Conservation (phyloP, 306 rosid species). For the Gillenia trifoliata region DNA sequence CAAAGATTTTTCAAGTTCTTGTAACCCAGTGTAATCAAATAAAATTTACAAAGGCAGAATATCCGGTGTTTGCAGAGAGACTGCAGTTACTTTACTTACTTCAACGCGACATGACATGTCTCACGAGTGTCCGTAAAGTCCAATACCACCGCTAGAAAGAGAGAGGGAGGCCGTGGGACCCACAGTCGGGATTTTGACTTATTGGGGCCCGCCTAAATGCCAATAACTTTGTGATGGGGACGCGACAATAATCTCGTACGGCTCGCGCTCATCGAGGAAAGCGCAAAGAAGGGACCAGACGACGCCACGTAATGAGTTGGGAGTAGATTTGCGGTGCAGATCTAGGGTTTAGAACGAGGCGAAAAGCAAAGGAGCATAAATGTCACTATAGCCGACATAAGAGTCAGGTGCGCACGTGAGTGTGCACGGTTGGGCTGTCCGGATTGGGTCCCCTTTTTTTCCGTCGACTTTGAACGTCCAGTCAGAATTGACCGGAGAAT, state of each 20-base stretch:
- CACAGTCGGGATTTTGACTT: background rate
- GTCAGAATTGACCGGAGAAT: slow-evolving; percentile 14
- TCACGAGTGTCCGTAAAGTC: background rate
- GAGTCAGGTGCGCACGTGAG: slow-evolving; percentile 27
- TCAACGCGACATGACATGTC: background rate
- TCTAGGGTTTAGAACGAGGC: background rate
- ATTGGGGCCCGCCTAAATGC: background rate
- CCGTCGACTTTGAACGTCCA: slow-evolving; percentile 4
- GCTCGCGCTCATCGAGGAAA: background rate
- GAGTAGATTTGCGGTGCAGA: background rate
- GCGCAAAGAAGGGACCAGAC: background rate
- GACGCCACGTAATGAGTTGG: background rate
- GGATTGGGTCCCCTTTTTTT: background rate
- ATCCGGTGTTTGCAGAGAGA: background rate
- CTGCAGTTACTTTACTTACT: background rate
- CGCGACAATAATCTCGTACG: slow-evolving; percentile 9
- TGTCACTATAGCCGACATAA: background rate
- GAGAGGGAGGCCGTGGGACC: background rate
- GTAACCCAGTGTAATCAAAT: background rate
- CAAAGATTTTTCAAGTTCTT: background rate
- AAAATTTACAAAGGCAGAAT: background rate
- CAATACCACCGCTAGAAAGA: background rate
- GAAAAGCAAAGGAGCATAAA: background rate
- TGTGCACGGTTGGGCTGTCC: slow-evolving; percentile 11
- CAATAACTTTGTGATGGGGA: background rate